phyloP scores from a whole-genome alignment of 2,329 filamentous ascomycete genomes.

The Paecilomyces niveus region DNA sequence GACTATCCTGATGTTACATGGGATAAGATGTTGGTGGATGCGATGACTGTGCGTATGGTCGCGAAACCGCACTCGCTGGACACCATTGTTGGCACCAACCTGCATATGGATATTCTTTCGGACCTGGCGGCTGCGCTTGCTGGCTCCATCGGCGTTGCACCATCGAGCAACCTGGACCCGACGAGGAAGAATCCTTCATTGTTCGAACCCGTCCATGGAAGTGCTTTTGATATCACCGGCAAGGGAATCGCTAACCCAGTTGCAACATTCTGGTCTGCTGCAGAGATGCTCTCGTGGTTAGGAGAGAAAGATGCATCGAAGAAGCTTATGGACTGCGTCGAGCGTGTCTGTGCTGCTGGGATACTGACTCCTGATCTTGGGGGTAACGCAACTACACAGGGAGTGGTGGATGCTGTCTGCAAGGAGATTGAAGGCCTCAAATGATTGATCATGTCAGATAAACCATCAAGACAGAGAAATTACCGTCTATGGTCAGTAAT shows the following conservation, averaged over 20 bases:
- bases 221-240: slow-evolving; percentile 52
- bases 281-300: slow-evolving; percentile 55
- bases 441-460: neutral
- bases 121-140: slow-evolving; percentile 59
- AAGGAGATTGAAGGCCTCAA: neutral
- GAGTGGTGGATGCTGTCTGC: slow-evolving; percentile 47
- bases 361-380: slow-evolving; percentile 50
- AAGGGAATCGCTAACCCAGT: slow-evolving; percentile 53
- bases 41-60: slow-evolving; percentile 60
- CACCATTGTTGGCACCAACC: slow-evolving; percentile 58
- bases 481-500: neutral
- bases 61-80: slow-evolving; percentile 53
- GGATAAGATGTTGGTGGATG: slow-evolving; percentile 62
- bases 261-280: slow-evolving; percentile 58
- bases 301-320: slow-evolving; percentile 48
- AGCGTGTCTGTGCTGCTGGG: slow-evolving; percentile 45
- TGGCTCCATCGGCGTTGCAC: slow-evolving; percentile 59
- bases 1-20: slow-evolving; percentile 55
- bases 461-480: neutral
- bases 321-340: slow-evolving; percentile 48
- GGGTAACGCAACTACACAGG: slow-evolving; percentile 44
- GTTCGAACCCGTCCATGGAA: slow-evolving; percentile 53
- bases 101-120: slow-evolving; percentile 55
- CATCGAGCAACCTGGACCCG: slow-evolving; percentile 57
- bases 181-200: slow-evolving; percentile 47